Percentiles rank a stretch among this genome's conserved stretches.
phyloP scores from a whole-genome alignment of 306 rosid genomes.

The Quercus bicolor region DNA sequence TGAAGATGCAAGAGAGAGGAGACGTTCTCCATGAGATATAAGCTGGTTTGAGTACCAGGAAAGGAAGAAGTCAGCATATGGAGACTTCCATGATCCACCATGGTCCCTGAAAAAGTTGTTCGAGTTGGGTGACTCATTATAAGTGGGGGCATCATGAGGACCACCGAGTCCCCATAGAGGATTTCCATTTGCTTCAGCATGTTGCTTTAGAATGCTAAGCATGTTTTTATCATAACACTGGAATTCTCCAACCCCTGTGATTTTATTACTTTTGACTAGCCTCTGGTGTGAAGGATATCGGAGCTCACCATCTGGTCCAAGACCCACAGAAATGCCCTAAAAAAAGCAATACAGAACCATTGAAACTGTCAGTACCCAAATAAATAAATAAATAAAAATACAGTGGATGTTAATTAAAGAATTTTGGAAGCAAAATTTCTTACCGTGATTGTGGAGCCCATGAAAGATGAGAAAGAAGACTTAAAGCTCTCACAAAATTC shows the following conservation, averaged over 20 bases:
- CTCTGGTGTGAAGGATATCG: conserved; percentile 75
- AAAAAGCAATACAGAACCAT: conserved; percentile 13
- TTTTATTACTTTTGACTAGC: conserved; percentile 13
- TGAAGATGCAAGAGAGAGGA: conserved; percentile 65
- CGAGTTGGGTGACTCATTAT: conserved; percentile 44
- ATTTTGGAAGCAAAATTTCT: conserved; percentile 7
- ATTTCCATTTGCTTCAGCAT: conserved; percentile 71
- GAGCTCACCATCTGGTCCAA: conserved; percentile 91
- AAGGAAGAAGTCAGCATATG: conserved; percentile 86
- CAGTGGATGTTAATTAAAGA: not conserved
- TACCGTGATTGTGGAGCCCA: conserved; percentile 77
- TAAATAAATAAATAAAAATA: not conserved
- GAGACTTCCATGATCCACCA: conserved; percentile 81
- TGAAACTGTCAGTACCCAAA: conserved; percentile 13
- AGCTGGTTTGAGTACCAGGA: conserved; percentile 90
- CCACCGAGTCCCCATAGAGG: conserved; percentile 95
- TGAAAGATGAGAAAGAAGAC: conserved; percentile 55
- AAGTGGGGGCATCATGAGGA: conserved; percentile 79
- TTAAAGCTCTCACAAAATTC: conserved; percentile 84
- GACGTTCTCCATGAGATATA: conserved; percentile 55
- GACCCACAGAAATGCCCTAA: conserved; percentile 86
- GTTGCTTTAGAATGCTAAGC: conserved; percentile 64
- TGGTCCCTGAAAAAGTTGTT: conserved; percentile 59
- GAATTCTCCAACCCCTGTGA: conserved; percentile 73
- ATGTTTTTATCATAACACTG: conserved; percentile 87